These are phyloP conservation scores for Fusarium decemcellulare DNA, from an alignment of 2,329 filamentous ascomycete genomes.

Conservation along the genomic window DNA sequence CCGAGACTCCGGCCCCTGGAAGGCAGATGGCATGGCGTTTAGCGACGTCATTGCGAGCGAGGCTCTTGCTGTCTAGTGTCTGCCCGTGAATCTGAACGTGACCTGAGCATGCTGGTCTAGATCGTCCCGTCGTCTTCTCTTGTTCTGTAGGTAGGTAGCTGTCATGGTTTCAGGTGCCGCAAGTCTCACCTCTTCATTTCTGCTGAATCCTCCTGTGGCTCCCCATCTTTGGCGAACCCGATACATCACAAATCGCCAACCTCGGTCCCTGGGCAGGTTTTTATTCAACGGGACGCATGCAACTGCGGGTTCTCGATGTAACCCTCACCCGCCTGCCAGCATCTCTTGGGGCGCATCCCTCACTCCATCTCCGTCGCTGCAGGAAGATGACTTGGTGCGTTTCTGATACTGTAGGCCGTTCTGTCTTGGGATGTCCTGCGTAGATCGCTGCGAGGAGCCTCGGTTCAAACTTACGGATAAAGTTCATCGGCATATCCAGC, in stretches of 20 bases:
- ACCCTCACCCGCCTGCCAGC: background rate
- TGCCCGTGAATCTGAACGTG: constrained; percentile 5
- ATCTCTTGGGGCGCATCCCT: background rate
- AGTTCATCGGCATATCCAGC: background rate
- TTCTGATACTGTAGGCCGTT: constrained; percentile 1
- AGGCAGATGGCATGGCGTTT: background rate
- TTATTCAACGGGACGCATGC: constrained; percentile 2
- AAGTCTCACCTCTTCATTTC: background rate
- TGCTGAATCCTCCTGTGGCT: constrained; percentile 14
- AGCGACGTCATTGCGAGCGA: background rate
- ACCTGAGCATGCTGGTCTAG: constrained; percentile 1
- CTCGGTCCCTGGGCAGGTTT: constrained; percentile 5
- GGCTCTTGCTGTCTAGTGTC: background rate
- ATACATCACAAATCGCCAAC: constrained; percentile 27
- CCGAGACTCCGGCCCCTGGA: background rate
- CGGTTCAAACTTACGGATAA: background rate
- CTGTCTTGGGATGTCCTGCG: constrained; percentile 1
- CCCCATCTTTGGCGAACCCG: constrained; percentile 2
- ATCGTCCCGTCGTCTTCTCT: constrained; percentile 9
- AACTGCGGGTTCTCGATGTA: background rate
- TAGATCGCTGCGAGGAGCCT: background rate
- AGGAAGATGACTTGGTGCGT: constrained; percentile 1
- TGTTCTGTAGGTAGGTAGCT: constrained; percentile 5
- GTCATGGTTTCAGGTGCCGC: constrained; percentile 34
- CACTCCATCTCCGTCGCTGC: constrained; percentile 7